Conservation (phyloP, 2,329 filamentous ascomycete genomes). For the Verticillium albo-atrum region DNA sequence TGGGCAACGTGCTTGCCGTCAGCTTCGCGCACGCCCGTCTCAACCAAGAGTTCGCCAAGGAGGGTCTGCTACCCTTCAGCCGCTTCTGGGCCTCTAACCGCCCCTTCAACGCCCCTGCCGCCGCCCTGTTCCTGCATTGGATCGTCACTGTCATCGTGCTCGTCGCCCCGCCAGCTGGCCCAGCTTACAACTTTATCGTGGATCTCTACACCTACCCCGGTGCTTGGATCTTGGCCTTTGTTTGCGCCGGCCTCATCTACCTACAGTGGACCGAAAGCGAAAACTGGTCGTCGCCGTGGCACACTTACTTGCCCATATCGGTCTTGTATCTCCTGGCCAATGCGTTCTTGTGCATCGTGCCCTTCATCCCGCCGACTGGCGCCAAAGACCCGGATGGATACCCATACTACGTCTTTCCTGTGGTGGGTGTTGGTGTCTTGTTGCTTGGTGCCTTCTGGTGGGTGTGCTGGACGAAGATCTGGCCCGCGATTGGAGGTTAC, state of each 20-base stretch:
- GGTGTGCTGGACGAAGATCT: conserved; percentile 45
- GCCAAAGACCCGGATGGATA: conserved; percentile 41
- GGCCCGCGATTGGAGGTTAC: conserved; percentile 45
- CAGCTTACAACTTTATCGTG: conserved; percentile 65
- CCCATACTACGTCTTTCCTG: conserved; percentile 52
- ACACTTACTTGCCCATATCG: conserved; percentile 41
- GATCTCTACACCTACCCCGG: conserved; percentile 48
- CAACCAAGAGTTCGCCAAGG: conserved; percentile 65
- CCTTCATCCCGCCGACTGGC: conserved; percentile 49
- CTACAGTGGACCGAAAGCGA: conserved; percentile 45
- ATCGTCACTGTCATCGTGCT: conserved; percentile 61
- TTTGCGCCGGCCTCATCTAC: conserved; percentile 46
- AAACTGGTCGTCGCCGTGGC: conserved; percentile 49
- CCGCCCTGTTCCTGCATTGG: conserved; percentile 61
- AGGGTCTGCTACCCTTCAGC: conserved; percentile 62
- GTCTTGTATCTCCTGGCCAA: conserved; percentile 47
- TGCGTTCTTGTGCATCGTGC: conserved; percentile 46
- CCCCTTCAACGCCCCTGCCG: conserved; percentile 62
- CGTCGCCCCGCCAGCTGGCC: conserved; percentile 60
- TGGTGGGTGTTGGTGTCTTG: conserved; percentile 48
- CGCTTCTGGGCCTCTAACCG: conserved; percentile 65
- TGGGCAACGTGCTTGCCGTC: conserved; percentile 59
- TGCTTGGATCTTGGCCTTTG: conserved; percentile 49
- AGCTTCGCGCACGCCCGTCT: conserved; percentile 55
- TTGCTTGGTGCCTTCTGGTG: conserved; percentile 48